Base-by-base conservation (phyloP, 306 rosid genomes). In the Lathyrus sativus region DNA sequence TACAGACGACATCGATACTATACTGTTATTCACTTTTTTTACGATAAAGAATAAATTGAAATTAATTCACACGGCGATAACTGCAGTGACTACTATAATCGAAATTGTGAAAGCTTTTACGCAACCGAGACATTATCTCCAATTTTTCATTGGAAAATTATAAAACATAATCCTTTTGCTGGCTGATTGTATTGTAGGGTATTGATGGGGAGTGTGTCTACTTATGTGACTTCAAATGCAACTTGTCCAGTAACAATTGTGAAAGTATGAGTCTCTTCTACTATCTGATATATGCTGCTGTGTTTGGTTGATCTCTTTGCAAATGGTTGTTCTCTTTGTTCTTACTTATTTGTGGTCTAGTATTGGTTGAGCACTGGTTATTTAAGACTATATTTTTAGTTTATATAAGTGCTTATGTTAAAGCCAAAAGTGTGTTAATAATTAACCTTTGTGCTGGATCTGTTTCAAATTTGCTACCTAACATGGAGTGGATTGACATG, bases 161-260 rank as follows among this genome's bases (percentile, higher is more conserved):
- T 14, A 14, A 6, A 17, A 41, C 38, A 31, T 7, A 50, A 18
- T 15, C 15, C 22, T 11, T 38, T 46, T 14, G 29, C n/a, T 12
- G 6, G 14, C 6, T 70, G 70, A 11, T 50, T 65, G 64, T 15
- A 31, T 76, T 50, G 62, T 37, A 82, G 87, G 85, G 86, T 85
- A 1, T 65, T 85, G 55, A 66, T 82, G 79, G 89, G 86, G 65
- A 85, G 89, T 70, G 89, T 85, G 55, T 82, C 80, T 62, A 82
- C 17, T 55, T 72, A 74, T n/a, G 87, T 85, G 28, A 46, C 77
- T 39, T 3, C 81, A 45, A 82, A 85, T 70, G 89, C 83, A 4
- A 58, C 1, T 72, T 76, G 83, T 70, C 85, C 89, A 3, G 81
- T 82, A 50, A 85, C 85, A 11, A 38, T 85, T 61, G 82, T 79